Percentiles rank a stretch among this genome's conserved stretches.
Evolutionary conservation across 306 rosid genomes (phyloP).

Genomic region (Cucurbita pepo): DNA sequence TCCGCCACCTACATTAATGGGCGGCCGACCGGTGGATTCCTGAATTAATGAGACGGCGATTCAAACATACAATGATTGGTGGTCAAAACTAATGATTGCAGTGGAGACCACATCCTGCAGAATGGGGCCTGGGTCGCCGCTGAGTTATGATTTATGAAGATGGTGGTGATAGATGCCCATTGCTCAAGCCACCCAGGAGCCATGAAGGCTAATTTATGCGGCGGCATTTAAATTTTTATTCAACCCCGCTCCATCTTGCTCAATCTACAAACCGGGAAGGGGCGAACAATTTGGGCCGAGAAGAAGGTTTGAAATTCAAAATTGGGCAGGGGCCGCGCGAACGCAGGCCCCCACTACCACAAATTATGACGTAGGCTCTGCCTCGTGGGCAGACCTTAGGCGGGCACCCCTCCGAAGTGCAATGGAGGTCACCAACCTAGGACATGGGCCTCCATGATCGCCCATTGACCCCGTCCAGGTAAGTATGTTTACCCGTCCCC

Average conservation of each 20-base stretch:
- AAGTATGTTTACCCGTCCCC: conserved; percentile 7
- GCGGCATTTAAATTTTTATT: conserved; percentile 14
- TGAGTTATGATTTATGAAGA: background rate
- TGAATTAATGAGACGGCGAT: background rate
- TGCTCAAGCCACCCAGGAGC: background rate
- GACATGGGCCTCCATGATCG: conserved; percentile 16
- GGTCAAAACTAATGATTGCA: background rate
- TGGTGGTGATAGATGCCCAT: background rate
- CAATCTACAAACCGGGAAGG: conserved; percentile 48
- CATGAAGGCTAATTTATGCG: background rate
- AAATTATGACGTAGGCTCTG: conserved; percentile 52
- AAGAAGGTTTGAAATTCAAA: too few species aligned
- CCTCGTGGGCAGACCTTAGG: conserved; percentile 26
- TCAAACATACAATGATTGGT: background rate
- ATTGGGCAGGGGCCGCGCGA: conserved; percentile 28
- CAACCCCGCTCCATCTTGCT: conserved; percentile 87
- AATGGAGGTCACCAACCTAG: conserved; percentile 36
- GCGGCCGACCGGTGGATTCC: background rate
- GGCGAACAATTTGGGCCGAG: too few species aligned
- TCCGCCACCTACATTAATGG: too few species aligned
- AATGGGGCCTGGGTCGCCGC: background rate
- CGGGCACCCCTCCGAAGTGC: conserved; percentile 21
- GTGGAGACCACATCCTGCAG: background rate
- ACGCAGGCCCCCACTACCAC: conserved; percentile 42
- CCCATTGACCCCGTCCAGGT: conserved; percentile 35